Evolutionary conservation across 78 protist genomes (phyloP).

Genomic region (Bodo saltans): DNA sequence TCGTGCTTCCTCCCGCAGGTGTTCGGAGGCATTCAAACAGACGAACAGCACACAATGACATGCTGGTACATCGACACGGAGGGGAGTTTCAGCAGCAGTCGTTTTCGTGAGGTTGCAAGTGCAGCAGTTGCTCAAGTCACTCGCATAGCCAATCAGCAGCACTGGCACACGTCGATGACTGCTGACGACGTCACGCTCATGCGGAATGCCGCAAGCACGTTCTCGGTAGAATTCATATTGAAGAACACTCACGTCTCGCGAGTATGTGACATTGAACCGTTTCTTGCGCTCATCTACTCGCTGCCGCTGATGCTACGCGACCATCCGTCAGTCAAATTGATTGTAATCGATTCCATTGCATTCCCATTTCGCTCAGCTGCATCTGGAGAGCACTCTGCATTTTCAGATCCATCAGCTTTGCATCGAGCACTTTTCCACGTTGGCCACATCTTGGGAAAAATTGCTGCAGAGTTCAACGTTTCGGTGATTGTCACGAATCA

Average conservation of each 20-base stretch:
- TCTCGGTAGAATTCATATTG: not conserved
- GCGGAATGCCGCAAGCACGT: not conserved
- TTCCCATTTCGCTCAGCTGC: not conserved
- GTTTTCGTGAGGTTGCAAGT: not conserved
- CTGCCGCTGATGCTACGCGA: not conserved
- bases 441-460: too few relatives aligned
- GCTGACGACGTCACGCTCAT: not conserved
- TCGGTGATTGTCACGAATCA: not conserved
- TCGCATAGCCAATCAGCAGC: not conserved
- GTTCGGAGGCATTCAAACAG: not conserved
- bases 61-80: not conserved
- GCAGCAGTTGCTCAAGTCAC: not conserved
- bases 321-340: not conserved
- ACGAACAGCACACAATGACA: not conserved
- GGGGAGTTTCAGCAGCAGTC: not conserved
- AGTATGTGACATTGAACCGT: not conserved
- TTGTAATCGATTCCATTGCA: not conserved
- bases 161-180: not conserved
- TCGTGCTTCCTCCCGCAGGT: not conserved
- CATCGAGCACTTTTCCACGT: not conserved
- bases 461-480: not conserved
- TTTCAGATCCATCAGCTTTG: not conserved
- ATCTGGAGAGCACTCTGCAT: not conserved
- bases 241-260: not conserved
- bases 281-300: not conserved